phyloP scores from a whole-genome alignment of 2,329 filamentous ascomycete genomes.

The Alternaria triticina region DNA sequence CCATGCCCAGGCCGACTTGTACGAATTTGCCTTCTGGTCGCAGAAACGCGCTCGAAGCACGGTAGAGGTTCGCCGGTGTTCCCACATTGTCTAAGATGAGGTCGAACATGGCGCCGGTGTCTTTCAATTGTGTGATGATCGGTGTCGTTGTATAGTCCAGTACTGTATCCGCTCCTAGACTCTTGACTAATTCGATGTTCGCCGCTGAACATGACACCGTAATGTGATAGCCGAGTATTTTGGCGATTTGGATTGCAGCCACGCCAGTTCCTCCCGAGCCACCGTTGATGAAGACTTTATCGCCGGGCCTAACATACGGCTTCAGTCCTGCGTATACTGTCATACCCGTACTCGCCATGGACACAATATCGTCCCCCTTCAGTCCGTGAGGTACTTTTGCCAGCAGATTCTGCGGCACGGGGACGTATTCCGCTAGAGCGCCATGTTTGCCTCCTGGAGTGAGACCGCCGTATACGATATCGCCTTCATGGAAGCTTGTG shows the following conservation, averaged over 20 bases:
- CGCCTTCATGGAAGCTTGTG: slow-evolving; percentile 32
- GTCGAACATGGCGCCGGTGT: slow-evolving; percentile 55
- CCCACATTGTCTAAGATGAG: slow-evolving; percentile 64
- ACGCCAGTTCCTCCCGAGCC: slow-evolving; percentile 65
- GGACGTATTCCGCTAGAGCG: slow-evolving; percentile 39
- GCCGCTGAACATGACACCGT: slow-evolving; percentile 61
- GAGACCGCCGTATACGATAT: slow-evolving; percentile 43
- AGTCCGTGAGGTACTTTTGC: slow-evolving; percentile 18
- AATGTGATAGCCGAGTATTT: slow-evolving; percentile 62
- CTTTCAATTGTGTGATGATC: slow-evolving; percentile 54
- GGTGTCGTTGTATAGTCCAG: slow-evolving; percentile 62
- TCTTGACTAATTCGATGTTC: slow-evolving; percentile 62
- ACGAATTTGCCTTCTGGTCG: slow-evolving; percentile 12
- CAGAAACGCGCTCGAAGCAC: slow-evolving; percentile 6
- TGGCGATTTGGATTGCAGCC: slow-evolving; percentile 67
- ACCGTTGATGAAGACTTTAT: slow-evolving; percentile 66
- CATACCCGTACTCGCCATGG: slow-evolving; percentile 39
- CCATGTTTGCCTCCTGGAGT: slow-evolving; percentile 33
- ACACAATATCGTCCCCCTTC: slow-evolving; percentile 32
- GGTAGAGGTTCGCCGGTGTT: slow-evolving; percentile 28
- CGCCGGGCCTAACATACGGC: slow-evolving; percentile 30
- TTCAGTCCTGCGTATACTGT: slow-evolving; percentile 42
- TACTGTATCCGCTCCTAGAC: slow-evolving; percentile 65
- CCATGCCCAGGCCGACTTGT: slow-evolving; percentile 1
- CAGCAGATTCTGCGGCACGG: slow-evolving; percentile 8